Percentiles rank a stretch among this genome's conserved stretches.
These are phyloP conservation scores for Eurotiales sp. DNA, from an alignment of 2,329 filamentous ascomycete genomes.

Conservation along the genomic window DNA sequence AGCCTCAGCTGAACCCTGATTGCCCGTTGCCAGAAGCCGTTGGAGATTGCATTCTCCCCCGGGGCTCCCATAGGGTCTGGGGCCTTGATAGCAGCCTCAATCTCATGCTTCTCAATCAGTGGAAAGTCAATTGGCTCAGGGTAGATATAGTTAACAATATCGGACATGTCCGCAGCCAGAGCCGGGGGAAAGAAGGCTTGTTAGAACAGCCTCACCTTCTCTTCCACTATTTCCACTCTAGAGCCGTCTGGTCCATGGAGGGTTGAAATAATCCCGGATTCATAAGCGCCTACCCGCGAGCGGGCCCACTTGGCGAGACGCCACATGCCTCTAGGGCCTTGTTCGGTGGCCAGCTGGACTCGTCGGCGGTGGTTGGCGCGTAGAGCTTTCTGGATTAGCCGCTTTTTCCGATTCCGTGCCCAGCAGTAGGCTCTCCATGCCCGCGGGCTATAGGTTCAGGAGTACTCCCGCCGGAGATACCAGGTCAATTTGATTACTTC, in stretches of 20 bases:
- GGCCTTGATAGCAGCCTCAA: not conserved
- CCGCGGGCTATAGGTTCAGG: not conserved
- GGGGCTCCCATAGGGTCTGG: not conserved
- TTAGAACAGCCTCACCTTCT: not conserved
- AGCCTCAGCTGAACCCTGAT: not conserved
- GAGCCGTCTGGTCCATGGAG: not conserved
- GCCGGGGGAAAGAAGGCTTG: not conserved
- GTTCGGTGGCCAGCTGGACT: slow-evolving; percentile 22
- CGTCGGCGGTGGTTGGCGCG: slow-evolving; percentile 18
- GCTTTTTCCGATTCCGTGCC: slow-evolving; percentile 25
- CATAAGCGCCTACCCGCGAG: not conserved
- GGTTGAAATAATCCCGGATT: not conserved
- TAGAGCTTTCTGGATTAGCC: slow-evolving; percentile 20
- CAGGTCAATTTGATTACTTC: not conserved
- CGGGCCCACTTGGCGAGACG: slow-evolving; percentile 24
- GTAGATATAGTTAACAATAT: not conserved
- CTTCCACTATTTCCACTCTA: not conserved
- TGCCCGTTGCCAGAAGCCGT: not conserved
- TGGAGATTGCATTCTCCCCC: not conserved
- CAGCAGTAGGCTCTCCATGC: slow-evolving; percentile 13
- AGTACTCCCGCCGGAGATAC: not conserved
- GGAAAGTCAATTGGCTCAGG: not conserved
- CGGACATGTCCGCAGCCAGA: not conserved
- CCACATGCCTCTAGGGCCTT: slow-evolving; percentile 20
- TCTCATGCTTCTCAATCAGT: not conserved